Percentiles rank a stretch among this genome's conserved stretches.
Evolutionary conservation across 371 early-diverging fungal genomes (phyloP).

Genomic region (Rhizopus delemar): DNA sequence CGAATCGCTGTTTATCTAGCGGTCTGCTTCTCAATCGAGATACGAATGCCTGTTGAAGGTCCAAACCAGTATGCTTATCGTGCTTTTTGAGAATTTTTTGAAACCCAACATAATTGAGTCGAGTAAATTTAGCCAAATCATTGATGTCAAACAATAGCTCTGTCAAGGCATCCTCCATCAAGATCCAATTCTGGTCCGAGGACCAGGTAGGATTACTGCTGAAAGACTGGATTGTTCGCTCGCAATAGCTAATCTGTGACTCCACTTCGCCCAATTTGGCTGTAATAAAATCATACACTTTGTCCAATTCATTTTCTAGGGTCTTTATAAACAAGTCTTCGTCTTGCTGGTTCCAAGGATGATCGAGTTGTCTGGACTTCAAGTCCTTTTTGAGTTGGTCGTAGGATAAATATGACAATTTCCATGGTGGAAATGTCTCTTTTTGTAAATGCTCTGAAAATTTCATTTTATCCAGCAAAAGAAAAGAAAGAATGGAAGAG

Average conservation of each 20-base stretch:
- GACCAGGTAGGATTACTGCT: conserved; percentile 36
- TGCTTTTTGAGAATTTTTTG: conserved; percentile 94
- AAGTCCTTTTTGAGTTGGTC: conserved; percentile 25
- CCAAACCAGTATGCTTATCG: conserved; percentile 75
- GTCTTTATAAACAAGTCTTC: conserved; percentile 74
- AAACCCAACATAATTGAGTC: conserved; percentile 92
- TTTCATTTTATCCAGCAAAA: conserved; percentile 16
- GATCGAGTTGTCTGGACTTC: conserved; percentile 21
- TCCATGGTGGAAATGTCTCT: conserved; percentile 32
- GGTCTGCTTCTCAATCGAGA: conserved; percentile 66
- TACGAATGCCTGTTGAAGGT: conserved; percentile 80
- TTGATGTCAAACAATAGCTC: conserved; percentile 70
- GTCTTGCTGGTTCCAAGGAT: conserved; percentile 58
- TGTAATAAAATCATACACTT: conserved; percentile 77
- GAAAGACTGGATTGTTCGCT: conserved; percentile 67
- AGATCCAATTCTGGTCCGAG: conserved; percentile 36
- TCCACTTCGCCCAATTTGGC: conserved; percentile 82
- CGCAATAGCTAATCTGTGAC: conserved; percentile 80
- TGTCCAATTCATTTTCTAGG: conserved; percentile 76
- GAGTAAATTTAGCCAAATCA: conserved; percentile 86
- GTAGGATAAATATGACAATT: conserved; percentile 25
- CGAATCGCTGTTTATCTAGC: conserved; percentile 51
- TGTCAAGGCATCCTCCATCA: conserved; percentile 52
- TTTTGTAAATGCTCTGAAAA: conserved; percentile 33
- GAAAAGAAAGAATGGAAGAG: conserved; percentile 1